Conservation (phyloP, 352 stramenopile species). For the Peronospora belbahrii region DNA sequence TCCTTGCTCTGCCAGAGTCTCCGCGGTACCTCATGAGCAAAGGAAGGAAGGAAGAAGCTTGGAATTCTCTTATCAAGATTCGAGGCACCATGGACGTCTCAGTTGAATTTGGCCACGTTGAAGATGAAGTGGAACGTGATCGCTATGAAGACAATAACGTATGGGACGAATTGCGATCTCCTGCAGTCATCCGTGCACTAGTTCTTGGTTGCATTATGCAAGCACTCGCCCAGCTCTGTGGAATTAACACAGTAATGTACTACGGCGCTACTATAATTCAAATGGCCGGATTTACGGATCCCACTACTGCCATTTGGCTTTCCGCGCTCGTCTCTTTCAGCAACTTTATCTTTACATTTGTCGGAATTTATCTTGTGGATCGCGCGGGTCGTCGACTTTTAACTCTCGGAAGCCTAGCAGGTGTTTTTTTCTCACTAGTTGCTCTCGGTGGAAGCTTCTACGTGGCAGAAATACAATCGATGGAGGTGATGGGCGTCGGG, state of each 20-base stretch:
- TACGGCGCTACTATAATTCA: conserved; percentile 80
- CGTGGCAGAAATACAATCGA: conserved; percentile 19
- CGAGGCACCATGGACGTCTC: conserved; percentile 51
- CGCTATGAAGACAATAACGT: conserved; percentile 20
- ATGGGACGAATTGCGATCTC: conserved; percentile 21
- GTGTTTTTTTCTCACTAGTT: conserved; percentile 18
- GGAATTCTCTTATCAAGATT: conserved; percentile 46
- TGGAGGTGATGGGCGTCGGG: conserved; percentile 14
- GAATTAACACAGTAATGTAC: conserved; percentile 88
- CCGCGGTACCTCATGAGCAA: conserved; percentile 59
- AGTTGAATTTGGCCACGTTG: conserved; percentile 53
- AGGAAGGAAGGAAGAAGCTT: conserved; percentile 40
- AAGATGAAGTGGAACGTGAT: conserved; percentile 40
- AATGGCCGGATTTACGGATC: conserved; percentile 65
- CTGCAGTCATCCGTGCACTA: conserved; percentile 18
- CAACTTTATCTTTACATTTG: conserved; percentile 36
- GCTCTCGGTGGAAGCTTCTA: conserved; percentile 27
- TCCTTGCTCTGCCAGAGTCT: conserved; percentile 57
- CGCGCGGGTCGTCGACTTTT: conserved; percentile 18
- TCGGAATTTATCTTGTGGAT: conserved; percentile 28
- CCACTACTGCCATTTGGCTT: conserved; percentile 71
- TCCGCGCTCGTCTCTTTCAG: conserved; percentile 50
- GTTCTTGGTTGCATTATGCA: conserved; percentile 17
- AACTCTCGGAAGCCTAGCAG: conserved; percentile 21
- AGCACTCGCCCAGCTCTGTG: conserved; percentile 49